Percentiles rank a stretch among this genome's conserved stretches.
Evolutionary conservation across 129 eudicot species (phyloP).

Genomic region (Pseudognaphalium luteoalbum): DNA sequence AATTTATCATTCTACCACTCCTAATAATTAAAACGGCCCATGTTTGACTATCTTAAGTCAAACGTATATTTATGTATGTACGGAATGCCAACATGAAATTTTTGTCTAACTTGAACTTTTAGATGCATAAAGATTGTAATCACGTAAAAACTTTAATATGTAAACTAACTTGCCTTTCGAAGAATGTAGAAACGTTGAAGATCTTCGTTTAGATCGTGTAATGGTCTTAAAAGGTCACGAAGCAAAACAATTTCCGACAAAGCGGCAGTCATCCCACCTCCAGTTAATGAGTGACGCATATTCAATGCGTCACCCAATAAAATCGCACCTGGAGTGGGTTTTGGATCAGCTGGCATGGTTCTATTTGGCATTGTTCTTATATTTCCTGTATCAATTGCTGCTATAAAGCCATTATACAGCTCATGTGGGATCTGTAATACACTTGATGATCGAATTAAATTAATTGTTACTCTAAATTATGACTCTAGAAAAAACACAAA

Average conservation of each 20-base stretch:
- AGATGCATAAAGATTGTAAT: too few species aligned
- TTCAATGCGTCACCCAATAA: constrained; percentile 75
- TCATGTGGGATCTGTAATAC: constrained; percentile 50
- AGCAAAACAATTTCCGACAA: constrained; percentile 62
- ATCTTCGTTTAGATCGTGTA: constrained; percentile 38
- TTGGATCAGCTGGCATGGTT: constrained; percentile 82
- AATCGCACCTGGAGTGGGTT: constrained; percentile 68
- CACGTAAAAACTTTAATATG: too few species aligned
- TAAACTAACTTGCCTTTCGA: constrained; percentile 51
- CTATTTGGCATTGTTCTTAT: constrained; percentile 67
- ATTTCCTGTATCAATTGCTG: constrained; percentile 64
- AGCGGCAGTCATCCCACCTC: constrained; percentile 83
- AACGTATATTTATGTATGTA: too few species aligned
- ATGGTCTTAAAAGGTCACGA: constrained; percentile 65
- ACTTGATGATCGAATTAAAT: background rate
- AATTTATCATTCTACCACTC: background rate
- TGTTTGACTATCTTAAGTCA: background rate
- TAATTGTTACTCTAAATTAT: background rate
- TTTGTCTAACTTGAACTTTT: too few species aligned
- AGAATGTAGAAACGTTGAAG: constrained; percentile 70
- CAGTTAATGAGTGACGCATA: constrained; percentile 75
- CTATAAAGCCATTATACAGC: constrained; percentile 46
- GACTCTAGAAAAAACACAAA: background rate
- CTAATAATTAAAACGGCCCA: background rate
- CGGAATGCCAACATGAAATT: too few species aligned